Evolutionary conservation across 2,329 filamentous ascomycete species (phyloP).

Genomic region (Periglandula ipomoeae): DNA sequence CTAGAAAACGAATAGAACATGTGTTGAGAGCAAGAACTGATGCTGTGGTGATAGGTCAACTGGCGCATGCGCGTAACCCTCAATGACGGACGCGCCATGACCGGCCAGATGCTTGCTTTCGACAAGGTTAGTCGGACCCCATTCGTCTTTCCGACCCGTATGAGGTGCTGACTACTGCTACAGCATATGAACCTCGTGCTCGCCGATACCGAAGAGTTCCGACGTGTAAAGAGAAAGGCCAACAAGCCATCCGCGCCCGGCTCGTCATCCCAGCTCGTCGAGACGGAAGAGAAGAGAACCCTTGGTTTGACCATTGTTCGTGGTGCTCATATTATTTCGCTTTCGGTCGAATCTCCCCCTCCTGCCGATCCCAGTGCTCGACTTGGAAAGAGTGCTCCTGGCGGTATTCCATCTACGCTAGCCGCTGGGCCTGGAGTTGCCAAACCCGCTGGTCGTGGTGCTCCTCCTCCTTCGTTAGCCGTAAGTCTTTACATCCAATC

Average conservation of each 20-base stretch:
- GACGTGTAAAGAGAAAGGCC: slow-evolving; percentile 78
- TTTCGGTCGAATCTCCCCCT: slow-evolving; percentile 91
- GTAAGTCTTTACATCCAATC: slow-evolving; percentile 31
- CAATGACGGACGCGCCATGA: slow-evolving; percentile 92
- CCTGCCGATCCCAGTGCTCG: slow-evolving; percentile 87
- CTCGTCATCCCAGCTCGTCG: slow-evolving; percentile 56
- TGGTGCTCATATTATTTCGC: slow-evolving; percentile 87
- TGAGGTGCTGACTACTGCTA: neutral
- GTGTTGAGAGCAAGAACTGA: slow-evolving; percentile 4
- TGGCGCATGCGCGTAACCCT: slow-evolving; percentile 97
- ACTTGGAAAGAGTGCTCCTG: slow-evolving; percentile 67
- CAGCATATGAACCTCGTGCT: slow-evolving; percentile 99
- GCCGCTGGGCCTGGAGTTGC: slow-evolving; percentile 82
- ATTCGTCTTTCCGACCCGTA: neutral
- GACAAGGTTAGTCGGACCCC: slow-evolving; percentile 61
- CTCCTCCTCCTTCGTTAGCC: slow-evolving; percentile 64
- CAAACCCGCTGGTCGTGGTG: slow-evolving; percentile 80
- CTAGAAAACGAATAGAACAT: slow-evolving; percentile 21
- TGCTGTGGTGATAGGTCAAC: slow-evolving; percentile 63
- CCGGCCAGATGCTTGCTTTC: slow-evolving; percentile 95
- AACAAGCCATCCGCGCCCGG: slow-evolving; percentile 60
- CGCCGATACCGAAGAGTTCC: slow-evolving; percentile 96
- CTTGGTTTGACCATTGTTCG: slow-evolving; percentile 90
- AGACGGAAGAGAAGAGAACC: slow-evolving; percentile 95
- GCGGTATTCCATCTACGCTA: slow-evolving; percentile 61